Evolutionary conservation across 139 green algal species (phyloP).

Genomic region (Micromonas pusilla): DNA sequence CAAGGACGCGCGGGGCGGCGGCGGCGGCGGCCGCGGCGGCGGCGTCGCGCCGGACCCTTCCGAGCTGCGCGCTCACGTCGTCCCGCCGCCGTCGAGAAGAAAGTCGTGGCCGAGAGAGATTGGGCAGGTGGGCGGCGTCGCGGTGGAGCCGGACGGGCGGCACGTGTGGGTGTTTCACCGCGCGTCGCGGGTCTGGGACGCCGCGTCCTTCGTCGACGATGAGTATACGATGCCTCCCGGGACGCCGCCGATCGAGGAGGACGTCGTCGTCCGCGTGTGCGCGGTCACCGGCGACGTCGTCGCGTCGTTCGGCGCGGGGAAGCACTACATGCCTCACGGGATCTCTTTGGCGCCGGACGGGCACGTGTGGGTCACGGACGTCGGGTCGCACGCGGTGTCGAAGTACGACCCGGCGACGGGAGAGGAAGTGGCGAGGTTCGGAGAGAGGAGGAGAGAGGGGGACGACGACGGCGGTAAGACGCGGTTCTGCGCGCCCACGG

Average conservation of each 20-base stretch:
- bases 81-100: not conserved
- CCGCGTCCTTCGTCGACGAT: constrained; percentile 34
- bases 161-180: constrained; percentile 38
- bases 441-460: not conserved
- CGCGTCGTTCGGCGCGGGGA: not conserved
- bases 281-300: not conserved
- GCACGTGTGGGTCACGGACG: constrained; percentile 66
- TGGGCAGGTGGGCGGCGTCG: constrained; percentile 25
- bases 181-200: constrained; percentile 47
- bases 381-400: constrained; percentile 46
- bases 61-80: not conserved
- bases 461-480: not conserved
- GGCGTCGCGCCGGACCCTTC: not conserved
- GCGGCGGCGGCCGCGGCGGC: not conserved
- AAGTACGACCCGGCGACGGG: not conserved
- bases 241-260: not conserved
- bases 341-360: constrained; percentile 56
- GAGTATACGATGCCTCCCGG: not conserved
- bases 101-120: not conserved
- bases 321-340: constrained; percentile 69
- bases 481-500: constrained; percentile 74
- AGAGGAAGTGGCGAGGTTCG: not conserved
- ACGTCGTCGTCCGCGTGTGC: constrained; percentile 20
- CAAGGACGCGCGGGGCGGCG: not conserved
- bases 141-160: not conserved